phyloP scores from a whole-genome alignment of 306 rosid genomes.

The Trifolium fragiferum region DNA sequence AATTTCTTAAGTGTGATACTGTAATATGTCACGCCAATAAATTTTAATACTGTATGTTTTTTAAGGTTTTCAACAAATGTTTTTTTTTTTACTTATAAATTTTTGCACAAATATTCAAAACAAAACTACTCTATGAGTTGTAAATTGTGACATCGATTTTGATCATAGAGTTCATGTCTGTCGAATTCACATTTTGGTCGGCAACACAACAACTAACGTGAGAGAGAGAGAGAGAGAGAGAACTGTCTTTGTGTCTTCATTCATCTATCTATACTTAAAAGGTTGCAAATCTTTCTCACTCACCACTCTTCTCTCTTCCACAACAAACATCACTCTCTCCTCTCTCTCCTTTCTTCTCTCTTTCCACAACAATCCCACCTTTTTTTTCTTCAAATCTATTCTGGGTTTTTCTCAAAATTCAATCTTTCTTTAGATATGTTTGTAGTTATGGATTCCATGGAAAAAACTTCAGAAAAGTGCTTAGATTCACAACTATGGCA shows the following conservation, averaged over 20 bases:
- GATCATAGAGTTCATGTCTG: slow-evolving; percentile 37
- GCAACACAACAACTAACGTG: slow-evolving; percentile 50
- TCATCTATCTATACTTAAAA: slow-evolving; percentile 34
- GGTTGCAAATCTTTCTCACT: slow-evolving; percentile 36
- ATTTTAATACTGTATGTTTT: no score
- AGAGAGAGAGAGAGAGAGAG: slow-evolving; percentile 29
- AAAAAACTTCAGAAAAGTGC: slow-evolving; percentile 56
- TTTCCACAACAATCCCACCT: not conserved
- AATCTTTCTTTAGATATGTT: slow-evolving; percentile 35
- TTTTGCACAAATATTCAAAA: no score
- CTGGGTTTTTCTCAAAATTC: no score
- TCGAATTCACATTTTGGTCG: slow-evolving; percentile 58
- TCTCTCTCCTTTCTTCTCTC: not conserved
- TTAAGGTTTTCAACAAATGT: no score
- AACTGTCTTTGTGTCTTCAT: slow-evolving; percentile 21
- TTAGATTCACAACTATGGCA: slow-evolving; percentile 94
- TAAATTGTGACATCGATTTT: slow-evolving; percentile 37
- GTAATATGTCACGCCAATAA: no score
- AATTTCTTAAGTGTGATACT: no score
- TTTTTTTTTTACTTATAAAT: no score
- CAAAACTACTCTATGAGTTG: not conserved
- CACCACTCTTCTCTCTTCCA: slow-evolving; percentile 13
- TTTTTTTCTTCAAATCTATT: not conserved
- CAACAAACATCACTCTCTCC: not conserved
- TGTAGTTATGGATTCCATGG: slow-evolving; percentile 61